These are phyloP conservation scores for Thielaviopsis musarum DNA, from an alignment of 2,329 filamentous ascomycete species.

Conservation along the genomic window DNA sequence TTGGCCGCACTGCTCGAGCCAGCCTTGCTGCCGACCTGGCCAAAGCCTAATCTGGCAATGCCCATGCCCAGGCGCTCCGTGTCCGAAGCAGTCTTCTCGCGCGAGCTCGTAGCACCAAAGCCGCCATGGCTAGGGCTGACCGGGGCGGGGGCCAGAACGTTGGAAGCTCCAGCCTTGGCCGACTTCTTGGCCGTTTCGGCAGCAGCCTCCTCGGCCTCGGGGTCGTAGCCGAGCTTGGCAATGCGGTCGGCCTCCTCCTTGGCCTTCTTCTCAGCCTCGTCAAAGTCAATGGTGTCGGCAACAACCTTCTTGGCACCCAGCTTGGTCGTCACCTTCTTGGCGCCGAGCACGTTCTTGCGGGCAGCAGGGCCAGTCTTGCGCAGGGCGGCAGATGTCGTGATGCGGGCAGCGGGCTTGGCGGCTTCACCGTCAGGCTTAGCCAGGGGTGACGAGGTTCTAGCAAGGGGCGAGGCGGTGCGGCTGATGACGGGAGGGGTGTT, in stretches of 20 bases:
- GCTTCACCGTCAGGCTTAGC: slow-evolving; percentile 40
- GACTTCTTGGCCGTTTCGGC: slow-evolving; percentile 38
- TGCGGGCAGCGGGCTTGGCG: slow-evolving; percentile 44
- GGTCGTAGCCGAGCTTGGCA: slow-evolving; percentile 88
- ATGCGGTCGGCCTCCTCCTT: slow-evolving; percentile 95
- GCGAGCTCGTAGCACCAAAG: slow-evolving; percentile 43
- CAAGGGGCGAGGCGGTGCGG: slow-evolving; percentile 77
- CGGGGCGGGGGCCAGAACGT: slow-evolving; percentile 58
- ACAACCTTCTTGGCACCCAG: slow-evolving; percentile 81
- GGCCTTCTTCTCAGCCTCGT: slow-evolving; percentile 91
- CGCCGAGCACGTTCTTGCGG: slow-evolving; percentile 76
- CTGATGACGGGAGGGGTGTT: slow-evolving; percentile 68
- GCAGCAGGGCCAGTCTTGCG: slow-evolving; percentile 55
- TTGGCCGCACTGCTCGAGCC: slow-evolving; percentile 36
- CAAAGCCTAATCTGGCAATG: slow-evolving; percentile 69
- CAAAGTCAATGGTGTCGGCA: slow-evolving; percentile 75
- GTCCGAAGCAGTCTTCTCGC: slow-evolving; percentile 54
- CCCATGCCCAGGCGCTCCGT: slow-evolving; percentile 85
- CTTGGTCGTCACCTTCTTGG: slow-evolving; percentile 64
- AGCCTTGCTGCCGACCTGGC: slow-evolving; percentile 52
- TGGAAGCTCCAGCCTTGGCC: slow-evolving; percentile 36
- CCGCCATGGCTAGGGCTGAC: slow-evolving; percentile 46
- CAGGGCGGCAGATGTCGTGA: slow-evolving; percentile 64
- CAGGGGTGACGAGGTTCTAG: slow-evolving; percentile 74
- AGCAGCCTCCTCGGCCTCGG: slow-evolving; percentile 57